phyloP scores from a whole-genome alignment of 2,329 filamentous ascomycete species.

The Clonostachys sp. region DNA sequence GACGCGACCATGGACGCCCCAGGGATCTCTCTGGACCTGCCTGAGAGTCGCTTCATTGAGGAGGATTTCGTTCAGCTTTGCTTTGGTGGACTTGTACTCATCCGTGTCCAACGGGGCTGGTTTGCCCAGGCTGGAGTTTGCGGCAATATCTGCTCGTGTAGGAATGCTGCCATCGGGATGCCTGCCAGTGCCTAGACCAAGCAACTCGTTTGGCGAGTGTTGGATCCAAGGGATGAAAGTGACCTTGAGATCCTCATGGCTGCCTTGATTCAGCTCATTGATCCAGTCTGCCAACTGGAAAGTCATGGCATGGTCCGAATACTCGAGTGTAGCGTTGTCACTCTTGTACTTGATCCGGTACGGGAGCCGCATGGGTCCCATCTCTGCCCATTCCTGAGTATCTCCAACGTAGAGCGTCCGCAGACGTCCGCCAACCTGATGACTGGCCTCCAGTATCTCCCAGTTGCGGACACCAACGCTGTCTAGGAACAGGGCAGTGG shows the following conservation, averaged over 20 bases:
- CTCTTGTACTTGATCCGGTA: slow-evolving; percentile 28
- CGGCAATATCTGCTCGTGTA: slow-evolving; percentile 38
- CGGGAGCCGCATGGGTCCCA: slow-evolving; percentile 38
- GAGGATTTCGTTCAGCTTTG: slow-evolving; percentile 6
- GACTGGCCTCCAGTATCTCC: slow-evolving; percentile 31
- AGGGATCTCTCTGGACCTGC: slow-evolving; percentile 6
- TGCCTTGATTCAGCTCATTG: slow-evolving; percentile 26
- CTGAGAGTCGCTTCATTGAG: slow-evolving; percentile 4
- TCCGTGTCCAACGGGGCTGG: neutral
- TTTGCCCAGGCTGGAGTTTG: slow-evolving; percentile 31
- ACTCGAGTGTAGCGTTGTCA: slow-evolving; percentile 31
- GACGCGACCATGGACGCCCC: slow-evolving; percentile 12
- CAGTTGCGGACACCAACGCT: slow-evolving; percentile 31
- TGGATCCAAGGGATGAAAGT: slow-evolving; percentile 62
- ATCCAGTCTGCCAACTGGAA: slow-evolving; percentile 32
- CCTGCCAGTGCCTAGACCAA: slow-evolving; percentile 29
- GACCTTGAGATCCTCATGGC: slow-evolving; percentile 24
- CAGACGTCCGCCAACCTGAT: slow-evolving; percentile 31
- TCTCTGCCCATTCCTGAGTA: slow-evolving; percentile 22
- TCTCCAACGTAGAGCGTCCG: slow-evolving; percentile 32
- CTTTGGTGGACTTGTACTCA: slow-evolving; percentile 10
- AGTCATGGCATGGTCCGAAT: slow-evolving; percentile 33
- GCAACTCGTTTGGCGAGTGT: slow-evolving; percentile 35
- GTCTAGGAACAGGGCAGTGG: slow-evolving; percentile 20
- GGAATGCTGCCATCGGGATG: slow-evolving; percentile 47